A percentile compares a stretch with the other conserved stretches of the same genome.
phyloP scores from a whole-genome alignment of 441 rosid genomes.

The Hypseocharis bilobata region DNA sequence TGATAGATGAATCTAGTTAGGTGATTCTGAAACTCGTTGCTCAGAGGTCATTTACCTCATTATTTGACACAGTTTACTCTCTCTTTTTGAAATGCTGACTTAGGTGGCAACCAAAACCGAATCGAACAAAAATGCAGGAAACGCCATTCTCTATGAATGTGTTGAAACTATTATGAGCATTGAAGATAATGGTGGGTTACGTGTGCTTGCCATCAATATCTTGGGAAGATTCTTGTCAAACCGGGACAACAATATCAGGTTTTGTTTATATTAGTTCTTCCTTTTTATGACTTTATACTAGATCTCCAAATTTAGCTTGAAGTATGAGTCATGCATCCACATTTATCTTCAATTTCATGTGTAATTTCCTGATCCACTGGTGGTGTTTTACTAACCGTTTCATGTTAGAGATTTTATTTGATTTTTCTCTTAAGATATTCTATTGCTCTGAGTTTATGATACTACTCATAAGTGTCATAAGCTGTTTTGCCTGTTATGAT shows the following conservation, averaged over 20 bases:
- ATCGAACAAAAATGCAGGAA: constrained; percentile 95
- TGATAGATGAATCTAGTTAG: too few relatives aligned
- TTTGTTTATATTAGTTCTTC: neutral
- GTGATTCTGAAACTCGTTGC: too few relatives aligned
- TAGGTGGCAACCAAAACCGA: constrained; percentile 99
- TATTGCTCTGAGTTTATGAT: neutral
- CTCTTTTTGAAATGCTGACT: constrained; percentile 25
- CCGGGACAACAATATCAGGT: constrained; percentile 99
- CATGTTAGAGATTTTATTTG: neutral
- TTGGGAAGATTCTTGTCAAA: constrained; percentile 95
- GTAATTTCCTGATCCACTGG: neutral
- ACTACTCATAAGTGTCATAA: neutral
- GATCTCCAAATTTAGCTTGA: neutral
- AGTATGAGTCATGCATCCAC: neutral
- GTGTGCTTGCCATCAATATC: constrained; percentile 97
- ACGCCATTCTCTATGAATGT: constrained; percentile 92
- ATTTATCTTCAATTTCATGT: too few relatives aligned
- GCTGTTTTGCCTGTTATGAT: neutral
- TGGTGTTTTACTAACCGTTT: neutral
- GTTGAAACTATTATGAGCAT: constrained; percentile 96
- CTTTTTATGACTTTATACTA: neutral
- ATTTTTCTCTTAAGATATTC: too few relatives aligned
- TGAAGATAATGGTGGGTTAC: constrained; percentile 89
- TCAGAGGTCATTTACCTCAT: constrained; percentile 18
- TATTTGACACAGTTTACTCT: neutral